A percentile compares a stretch with the other conserved stretches of the same genome.
Evolutionary conservation across 192 early-diverging fungal genomes (phyloP).

Genomic region (Backusella liffmaniae): DNA sequence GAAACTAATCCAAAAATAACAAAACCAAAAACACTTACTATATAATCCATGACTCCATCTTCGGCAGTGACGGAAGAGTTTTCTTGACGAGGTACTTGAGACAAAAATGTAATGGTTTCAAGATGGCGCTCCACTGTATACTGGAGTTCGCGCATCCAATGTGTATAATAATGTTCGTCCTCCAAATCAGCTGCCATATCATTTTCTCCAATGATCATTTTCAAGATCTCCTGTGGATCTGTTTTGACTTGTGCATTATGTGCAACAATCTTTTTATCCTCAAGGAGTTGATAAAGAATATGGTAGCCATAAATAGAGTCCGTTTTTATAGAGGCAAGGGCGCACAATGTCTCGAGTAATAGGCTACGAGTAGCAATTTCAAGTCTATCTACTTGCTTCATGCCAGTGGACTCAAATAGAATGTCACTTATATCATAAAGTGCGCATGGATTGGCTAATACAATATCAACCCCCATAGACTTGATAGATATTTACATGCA

Average conservation of each 20-base stretch:
- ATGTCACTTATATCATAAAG: conserved; percentile 35
- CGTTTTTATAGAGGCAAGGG: conserved; percentile 25
- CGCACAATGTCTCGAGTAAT: conserved; percentile 31
- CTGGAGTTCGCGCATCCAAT: conserved; percentile 43
- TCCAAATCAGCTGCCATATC: neutral
- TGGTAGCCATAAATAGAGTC: conserved; percentile 32
- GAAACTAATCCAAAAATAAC: neutral
- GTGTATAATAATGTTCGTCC: conserved; percentile 11
- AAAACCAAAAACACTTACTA: conserved; percentile 14
- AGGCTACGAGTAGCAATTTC: conserved; percentile 33
- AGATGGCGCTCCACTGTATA: conserved; percentile 37
- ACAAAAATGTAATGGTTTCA: conserved; percentile 38
- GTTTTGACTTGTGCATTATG: conserved; percentile 16
- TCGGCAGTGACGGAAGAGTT: conserved; percentile 29
- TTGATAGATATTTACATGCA: conserved; percentile 11
- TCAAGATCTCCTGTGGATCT: conserved; percentile 24
- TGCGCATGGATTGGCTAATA: conserved; percentile 29
- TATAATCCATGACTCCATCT: conserved; percentile 36
- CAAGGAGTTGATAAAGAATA: conserved; percentile 25
- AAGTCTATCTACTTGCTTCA: conserved; percentile 29
- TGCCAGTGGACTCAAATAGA: conserved; percentile 30
- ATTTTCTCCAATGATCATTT: conserved; percentile 19
- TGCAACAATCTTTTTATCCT: conserved; percentile 16
- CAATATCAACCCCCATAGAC: conserved; percentile 19
- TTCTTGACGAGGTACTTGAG: conserved; percentile 19